phyloP scores from a whole-genome alignment of 2,329 filamentous ascomycete genomes.

The Colletotrichum kahawae region DNA sequence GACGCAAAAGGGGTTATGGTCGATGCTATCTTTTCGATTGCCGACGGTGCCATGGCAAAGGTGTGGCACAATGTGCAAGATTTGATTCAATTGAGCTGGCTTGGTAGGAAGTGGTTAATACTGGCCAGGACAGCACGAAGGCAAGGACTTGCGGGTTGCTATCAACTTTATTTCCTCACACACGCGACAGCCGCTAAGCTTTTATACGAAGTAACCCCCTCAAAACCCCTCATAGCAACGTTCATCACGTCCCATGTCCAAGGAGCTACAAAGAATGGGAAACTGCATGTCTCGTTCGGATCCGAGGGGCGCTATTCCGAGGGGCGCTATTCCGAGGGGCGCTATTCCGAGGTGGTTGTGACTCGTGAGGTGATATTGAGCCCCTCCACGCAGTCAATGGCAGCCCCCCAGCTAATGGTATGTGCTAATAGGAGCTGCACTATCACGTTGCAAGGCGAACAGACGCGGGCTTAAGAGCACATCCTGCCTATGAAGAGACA shows the following conservation, averaged over 20 bases:
- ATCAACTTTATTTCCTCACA: not conserved
- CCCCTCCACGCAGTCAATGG: not conserved
- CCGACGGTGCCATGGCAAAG: conserved; percentile 27
- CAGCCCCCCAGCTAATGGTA: not conserved
- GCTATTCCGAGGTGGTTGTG: not conserved
- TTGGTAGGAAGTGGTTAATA: not conserved
- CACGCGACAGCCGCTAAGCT: not conserved
- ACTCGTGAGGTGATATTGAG: not conserved
- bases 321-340: not conserved
- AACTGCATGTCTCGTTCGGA: not conserved
- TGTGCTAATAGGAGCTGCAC: conserved; percentile 4
- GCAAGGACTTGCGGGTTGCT: not conserved
- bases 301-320: not conserved
- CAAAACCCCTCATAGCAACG: not conserved
- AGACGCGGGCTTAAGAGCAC: not conserved
- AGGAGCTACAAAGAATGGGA: not conserved
- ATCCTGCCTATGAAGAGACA: conserved; percentile 1
- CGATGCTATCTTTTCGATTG: conserved; percentile 25
- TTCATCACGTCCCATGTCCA: not conserved
- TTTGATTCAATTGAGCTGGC: not conserved
- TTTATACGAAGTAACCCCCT: not conserved
- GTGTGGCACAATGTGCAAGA: not conserved
- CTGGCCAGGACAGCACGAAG: not conserved
- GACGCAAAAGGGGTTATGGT: conserved; percentile 19
- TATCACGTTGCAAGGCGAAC: not conserved